Evolutionary conservation across 495 filamentous ascomycete species (phyloP), one percentile per base, ranked within the genome.

Genomic region (Amphirosellinia nigrospora): DNA sequence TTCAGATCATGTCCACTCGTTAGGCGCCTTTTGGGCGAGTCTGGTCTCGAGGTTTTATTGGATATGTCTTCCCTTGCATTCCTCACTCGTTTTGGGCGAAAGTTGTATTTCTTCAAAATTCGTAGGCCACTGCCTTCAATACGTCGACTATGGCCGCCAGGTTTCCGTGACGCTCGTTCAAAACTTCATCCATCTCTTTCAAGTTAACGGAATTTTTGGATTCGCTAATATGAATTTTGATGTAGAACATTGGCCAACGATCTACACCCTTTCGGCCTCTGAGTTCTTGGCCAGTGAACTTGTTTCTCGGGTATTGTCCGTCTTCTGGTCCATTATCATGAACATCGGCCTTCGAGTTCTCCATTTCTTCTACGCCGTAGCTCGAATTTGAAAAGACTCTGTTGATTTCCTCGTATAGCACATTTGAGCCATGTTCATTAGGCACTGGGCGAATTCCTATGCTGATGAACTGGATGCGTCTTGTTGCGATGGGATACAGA

Each of bases 201-300:
- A 41, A 64, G 28, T 7, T n/a, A 23, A 53, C 28, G 19, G 16
- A 38, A 48, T 64, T 53, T 7, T 59, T 34, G 6, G 59, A 52
- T 5, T 71, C 64, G 16, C 78, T 74, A 6, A 87, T 71, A 4
- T 84, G 81, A n/a, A 99, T 88, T 9, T 88, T 89, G 41, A 99
- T 83, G 74, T 90, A 91, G 73, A 97, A 98, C 92, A 96, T 96
- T 2, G 94, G 94, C 91, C 92, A 97, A 70, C 89, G 86, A 76
- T 97, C 94, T 38, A 93, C 82, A 0, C 88, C 87, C 76, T 92
- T 95, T 23, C 83, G 83, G 19, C 79, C 82, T 75, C 82, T 90
- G 46, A 90, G 77, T 43, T 91, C 88, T 69, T 82, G 84, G 39
- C 79, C 81, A 0, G 87, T 90, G 70, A 82, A 87, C 1, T 84